Evolutionary conservation across 1,284 basidiomycete genomes (phyloP).

Genomic region (Irpex rosettiformis): DNA sequence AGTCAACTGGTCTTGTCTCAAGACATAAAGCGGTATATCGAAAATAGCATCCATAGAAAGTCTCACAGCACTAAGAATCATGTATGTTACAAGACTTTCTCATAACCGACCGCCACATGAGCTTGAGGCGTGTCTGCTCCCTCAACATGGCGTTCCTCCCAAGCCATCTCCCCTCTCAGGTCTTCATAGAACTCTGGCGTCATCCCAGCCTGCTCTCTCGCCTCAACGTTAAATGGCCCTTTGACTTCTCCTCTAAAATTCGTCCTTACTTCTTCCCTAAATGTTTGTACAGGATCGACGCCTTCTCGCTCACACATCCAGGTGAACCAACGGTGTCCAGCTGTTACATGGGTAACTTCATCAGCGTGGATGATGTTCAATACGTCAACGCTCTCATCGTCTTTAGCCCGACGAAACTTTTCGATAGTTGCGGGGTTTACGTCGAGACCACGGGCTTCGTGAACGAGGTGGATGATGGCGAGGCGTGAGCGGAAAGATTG

Average conservation of each 20-base stretch:
- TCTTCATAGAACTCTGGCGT: constrained; percentile 70
- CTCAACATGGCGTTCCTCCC: background rate
- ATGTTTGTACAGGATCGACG: constrained; percentile 68
- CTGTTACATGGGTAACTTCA: constrained; percentile 83
- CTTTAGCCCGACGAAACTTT: constrained; percentile 69
- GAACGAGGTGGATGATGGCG: constrained; percentile 87
- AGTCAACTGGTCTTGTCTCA: too few species aligned
- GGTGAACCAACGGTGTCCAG: constrained; percentile 83
- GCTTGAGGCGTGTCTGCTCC: background rate
- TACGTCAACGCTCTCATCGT: constrained; percentile 65
- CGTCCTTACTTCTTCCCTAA: constrained; percentile 69
- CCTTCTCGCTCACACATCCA: constrained; percentile 69
- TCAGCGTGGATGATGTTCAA: constrained; percentile 81
- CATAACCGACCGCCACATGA: background rate
- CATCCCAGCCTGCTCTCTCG: constrained; percentile 74
- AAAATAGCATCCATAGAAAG: too few species aligned
- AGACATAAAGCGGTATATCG: too few species aligned
- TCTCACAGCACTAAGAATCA: background rate
- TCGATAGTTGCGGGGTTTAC: constrained; percentile 85
- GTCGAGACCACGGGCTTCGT: constrained; percentile 86
- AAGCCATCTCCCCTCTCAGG: constrained; percentile 54
- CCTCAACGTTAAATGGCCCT: constrained; percentile 81
- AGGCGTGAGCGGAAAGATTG: constrained; percentile 73
- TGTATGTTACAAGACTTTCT: background rate
- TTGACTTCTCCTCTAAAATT: constrained; percentile 82